Conservation (phyloP, 2,329 filamentous ascomycete genomes). For the Coniella lustricola region DNA sequence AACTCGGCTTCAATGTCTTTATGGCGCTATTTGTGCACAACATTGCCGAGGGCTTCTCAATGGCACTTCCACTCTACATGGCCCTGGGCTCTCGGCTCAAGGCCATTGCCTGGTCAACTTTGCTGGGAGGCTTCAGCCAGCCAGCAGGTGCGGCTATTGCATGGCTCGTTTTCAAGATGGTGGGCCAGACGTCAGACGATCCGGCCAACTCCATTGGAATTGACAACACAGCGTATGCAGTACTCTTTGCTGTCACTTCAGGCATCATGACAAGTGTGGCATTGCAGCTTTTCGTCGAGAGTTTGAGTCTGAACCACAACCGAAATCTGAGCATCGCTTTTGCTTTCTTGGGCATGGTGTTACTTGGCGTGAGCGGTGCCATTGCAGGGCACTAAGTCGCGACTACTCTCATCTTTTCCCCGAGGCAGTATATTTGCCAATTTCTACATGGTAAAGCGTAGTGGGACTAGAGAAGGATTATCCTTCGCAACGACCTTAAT, state of each 20-base stretch:
- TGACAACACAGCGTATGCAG: constrained; percentile 59
- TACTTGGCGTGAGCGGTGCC: constrained; percentile 79
- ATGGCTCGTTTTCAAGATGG: constrained; percentile 75
- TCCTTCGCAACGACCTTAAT: no score
- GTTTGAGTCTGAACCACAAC: constrained; percentile 73
- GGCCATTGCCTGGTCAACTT: constrained; percentile 76
- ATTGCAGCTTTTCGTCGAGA: constrained; percentile 82
- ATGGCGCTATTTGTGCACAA: constrained; percentile 96
- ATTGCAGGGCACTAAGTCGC: constrained; percentile 11
- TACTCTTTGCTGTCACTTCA: constrained; percentile 80
- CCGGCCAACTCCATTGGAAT: constrained; percentile 30
- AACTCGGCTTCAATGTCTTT: constrained; percentile 85
- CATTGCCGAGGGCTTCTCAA: constrained; percentile 92
- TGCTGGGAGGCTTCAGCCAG: constrained; percentile 81
- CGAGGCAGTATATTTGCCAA: neutral
- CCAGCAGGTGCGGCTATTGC: constrained; percentile 80
- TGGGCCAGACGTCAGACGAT: constrained; percentile 33
- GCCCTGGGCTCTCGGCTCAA: constrained; percentile 72
- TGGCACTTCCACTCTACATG: constrained; percentile 88
- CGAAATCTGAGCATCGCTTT: constrained; percentile 70
- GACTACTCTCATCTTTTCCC: neutral
- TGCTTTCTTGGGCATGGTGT: constrained; percentile 78
- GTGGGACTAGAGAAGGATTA: no score
- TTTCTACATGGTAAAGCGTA: neutral
- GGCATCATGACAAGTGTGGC: constrained; percentile 96